Base-by-base conservation (phyloP, 768 basidiomycete genomes). In the Leccinum variicolor region DNA sequence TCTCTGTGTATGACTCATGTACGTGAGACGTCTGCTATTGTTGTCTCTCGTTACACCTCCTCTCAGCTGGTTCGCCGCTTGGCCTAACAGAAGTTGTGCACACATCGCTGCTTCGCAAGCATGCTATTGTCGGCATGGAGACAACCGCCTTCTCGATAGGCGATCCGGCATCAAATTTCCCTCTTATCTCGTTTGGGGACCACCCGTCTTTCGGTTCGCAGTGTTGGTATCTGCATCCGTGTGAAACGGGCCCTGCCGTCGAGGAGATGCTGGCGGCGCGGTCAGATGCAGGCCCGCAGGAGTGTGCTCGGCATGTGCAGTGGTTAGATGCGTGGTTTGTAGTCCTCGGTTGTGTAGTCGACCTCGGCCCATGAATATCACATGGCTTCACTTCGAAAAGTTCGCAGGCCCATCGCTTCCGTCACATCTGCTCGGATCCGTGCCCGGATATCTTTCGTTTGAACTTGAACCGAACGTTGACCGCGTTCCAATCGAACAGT, bases 221-320 rank as follows among this genome's bases (percentile, higher is more conserved):
- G 9, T 86, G 84, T 55, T 96, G 92, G 92, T 92, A 86, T 66
- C 75, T 96, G 39, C 94, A 96, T 69, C 94, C 94, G 10, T 96
- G 94, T 69, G 85, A 90, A 69, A 89, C 86, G 4, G 78, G 79
- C 10, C 72, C 71, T 33, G 82, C 84, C 1, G 82, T 96, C 1
- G 74, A 75, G 23, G 93, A 95, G 72, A 74, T 96, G 21, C 68
- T 93, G 73, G 62, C 66, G 21, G 88, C 84, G 59, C 46, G 57
- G 69, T 53, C 57, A 15, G 58, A 55, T 15, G 48, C 14, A 19
- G 34, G 36, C 15, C 31, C 41, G 36, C 29, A 55, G 19, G 58
- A 50, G 25, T 47, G 76, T 11, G 68, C 64, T 26, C 49, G 49
- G 46, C 52, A 52, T 3, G 29, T 59, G 28, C 50, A 46, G 51